Conservation (phyloP, 306 rosid species). For the Trifolium dubium region DNA sequence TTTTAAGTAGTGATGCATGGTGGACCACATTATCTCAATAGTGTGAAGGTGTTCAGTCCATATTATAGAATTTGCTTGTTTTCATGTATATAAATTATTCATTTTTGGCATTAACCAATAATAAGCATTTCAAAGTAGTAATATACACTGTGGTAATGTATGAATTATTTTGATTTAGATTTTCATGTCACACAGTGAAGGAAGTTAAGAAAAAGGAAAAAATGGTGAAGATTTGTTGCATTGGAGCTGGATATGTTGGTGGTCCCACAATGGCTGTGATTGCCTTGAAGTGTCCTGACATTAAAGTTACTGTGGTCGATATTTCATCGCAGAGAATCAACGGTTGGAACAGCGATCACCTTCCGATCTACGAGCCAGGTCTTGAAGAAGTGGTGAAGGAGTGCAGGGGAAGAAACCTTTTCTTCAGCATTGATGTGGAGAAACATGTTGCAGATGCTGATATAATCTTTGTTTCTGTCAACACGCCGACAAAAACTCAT, state of each 20-base stretch:
- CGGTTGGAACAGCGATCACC: constrained; percentile 69
- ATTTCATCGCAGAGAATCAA: constrained; percentile 48
- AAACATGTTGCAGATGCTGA: constrained; percentile 74
- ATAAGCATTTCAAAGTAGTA: constrained; percentile 8
- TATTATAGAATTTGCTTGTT: too few relatives aligned
- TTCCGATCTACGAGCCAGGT: constrained; percentile 70
- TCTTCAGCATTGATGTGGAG: constrained; percentile 70
- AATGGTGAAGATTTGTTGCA: constrained; percentile 90
- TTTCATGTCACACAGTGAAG: constrained; percentile 33
- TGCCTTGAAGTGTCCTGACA: constrained; percentile 56
- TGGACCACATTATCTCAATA: too few relatives aligned
- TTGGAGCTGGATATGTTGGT: constrained; percentile 93
- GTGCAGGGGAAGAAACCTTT: constrained; percentile 61
- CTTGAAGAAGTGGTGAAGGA: constrained; percentile 63
- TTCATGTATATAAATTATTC: not conserved
- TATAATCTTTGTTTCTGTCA: constrained; percentile 80
- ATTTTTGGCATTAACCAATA: not conserved
- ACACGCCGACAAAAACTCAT: constrained; percentile 86
- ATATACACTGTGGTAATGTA: not conserved
- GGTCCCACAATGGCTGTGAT: constrained; percentile 97
- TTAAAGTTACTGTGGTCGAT: constrained; percentile 60
- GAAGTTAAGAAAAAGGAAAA: constrained; percentile 40
- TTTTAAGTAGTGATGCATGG: too few relatives aligned
- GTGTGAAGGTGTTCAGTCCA: too few relatives aligned
- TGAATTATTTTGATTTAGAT: constrained; percentile 14